Evolutionary conservation across 768 basidiomycete genomes (phyloP).

Genomic region (Lentinula sp.): DNA sequence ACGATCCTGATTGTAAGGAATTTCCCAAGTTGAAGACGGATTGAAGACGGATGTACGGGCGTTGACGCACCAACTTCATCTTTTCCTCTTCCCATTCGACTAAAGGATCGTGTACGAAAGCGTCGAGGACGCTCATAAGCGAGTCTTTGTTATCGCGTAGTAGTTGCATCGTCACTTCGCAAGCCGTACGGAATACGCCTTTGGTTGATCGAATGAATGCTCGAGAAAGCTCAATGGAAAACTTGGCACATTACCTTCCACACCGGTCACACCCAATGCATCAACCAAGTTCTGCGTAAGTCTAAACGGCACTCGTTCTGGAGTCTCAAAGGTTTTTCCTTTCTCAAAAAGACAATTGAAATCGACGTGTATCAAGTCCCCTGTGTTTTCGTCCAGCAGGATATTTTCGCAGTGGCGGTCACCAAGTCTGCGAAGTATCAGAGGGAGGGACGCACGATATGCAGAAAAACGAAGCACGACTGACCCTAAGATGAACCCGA

Average conservation of each 20-base stretch:
- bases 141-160: slow-evolving; percentile 89
- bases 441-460: background rate
- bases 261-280: slow-evolving; percentile 87
- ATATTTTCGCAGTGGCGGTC: slow-evolving; percentile 98
- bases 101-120: slow-evolving; percentile 95
- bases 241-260: slow-evolving; percentile 58
- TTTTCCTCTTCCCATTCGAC: slow-evolving; percentile 92
- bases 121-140: slow-evolving; percentile 92
- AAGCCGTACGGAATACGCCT: slow-evolving; percentile 88
- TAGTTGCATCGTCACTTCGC: slow-evolving; percentile 84
- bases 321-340: slow-evolving; percentile 82
- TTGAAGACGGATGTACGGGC: slow-evolving; percentile 32
- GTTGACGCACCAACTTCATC: slow-evolving; percentile 46
- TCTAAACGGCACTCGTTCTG: slow-evolving; percentile 91
- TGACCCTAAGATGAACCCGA: slow-evolving; percentile 93
- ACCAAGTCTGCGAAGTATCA: slow-evolving; percentile 60
- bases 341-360: slow-evolving; percentile 98
- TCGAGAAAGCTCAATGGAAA: background rate
- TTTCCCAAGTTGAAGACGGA: background rate
- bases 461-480: slow-evolving; percentile 16
- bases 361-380: slow-evolving; percentile 94
- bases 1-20: background rate
- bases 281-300: slow-evolving; percentile 91
- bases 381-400: slow-evolving; percentile 79
- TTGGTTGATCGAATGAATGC: background rate